phyloP scores from a whole-genome alignment of 2,329 filamentous ascomycete species.

The Allantophomopsis cytisporea region DNA sequence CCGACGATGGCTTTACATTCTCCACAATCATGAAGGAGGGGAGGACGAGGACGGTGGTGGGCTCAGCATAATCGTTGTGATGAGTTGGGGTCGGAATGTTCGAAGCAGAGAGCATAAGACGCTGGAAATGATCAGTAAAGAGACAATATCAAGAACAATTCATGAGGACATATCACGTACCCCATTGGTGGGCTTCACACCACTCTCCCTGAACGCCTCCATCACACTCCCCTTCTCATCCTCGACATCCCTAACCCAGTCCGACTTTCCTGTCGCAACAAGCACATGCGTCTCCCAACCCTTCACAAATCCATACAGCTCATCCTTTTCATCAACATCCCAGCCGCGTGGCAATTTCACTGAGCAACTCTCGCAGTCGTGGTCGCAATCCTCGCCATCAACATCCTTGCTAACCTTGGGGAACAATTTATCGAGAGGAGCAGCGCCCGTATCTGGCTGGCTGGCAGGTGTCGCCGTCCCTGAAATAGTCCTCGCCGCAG shows the following conservation, averaged over 20 bases:
- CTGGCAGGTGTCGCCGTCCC: conserved; percentile 12
- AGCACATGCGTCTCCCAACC: conserved; percentile 83
- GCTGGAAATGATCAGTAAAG: conserved; percentile 30
- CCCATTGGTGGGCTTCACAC: conserved; percentile 49
- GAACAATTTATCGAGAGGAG: conserved; percentile 40
- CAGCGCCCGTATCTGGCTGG: conserved; percentile 8
- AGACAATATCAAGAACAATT: not conserved
- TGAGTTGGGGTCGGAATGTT: conserved; percentile 74
- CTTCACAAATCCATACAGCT: conserved; percentile 74
- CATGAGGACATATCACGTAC: conserved; percentile 30
- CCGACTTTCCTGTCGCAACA: conserved; percentile 88
- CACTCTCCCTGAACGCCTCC: conserved; percentile 52
- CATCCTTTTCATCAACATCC: conserved; percentile 64
- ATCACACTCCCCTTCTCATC: conserved; percentile 82
- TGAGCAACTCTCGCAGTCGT: conserved; percentile 73
- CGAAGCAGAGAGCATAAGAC: conserved; percentile 80
- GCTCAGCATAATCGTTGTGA: conserved; percentile 45
- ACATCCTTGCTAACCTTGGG: conserved; percentile 56
- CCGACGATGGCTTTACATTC: conserved; percentile 65
- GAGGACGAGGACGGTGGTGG: conserved; percentile 71
- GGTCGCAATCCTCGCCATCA: conserved; percentile 81
- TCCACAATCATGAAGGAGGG: conserved; percentile 75
- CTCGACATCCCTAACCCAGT: conserved; percentile 82
- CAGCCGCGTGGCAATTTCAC: conserved; percentile 60
- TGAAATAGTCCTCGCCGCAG: conserved; percentile 11